Base-by-base conservation (phyloP, 1,284 basidiomycete species). In the Malassezia equina region DNA sequence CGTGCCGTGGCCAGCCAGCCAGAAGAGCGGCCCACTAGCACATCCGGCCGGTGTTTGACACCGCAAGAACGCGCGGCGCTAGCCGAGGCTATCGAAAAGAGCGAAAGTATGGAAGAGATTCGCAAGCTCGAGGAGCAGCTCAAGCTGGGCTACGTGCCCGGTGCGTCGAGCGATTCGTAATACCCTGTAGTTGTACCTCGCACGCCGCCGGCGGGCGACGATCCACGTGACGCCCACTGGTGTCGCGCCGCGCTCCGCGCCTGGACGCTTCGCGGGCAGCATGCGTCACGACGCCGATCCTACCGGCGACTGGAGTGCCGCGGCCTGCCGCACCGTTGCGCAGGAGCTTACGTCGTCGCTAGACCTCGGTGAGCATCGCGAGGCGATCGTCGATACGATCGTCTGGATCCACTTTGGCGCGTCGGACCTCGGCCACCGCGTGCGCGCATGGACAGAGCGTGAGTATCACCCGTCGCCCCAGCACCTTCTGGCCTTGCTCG, bases 401-500 rank as follows among this genome's bases (percentile, higher is more conserved):
- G 93, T 99, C 13, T 82, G 86, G 64, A 87, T 98, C 8, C 94
- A 99, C 73, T 82, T 86, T 64, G 88, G 88, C 2, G 80, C 96
- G 67, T 86, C 93, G 75, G 83, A 83, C 64, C 85, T 91, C 77
- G 95, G 94, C 64, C 82, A 84, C 57, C 84, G 87, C 50, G 81
- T 98, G 53, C 88, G 88, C 64, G 85, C 89, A 40, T 81, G 90
- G 52, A 89, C 93, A 78, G 91, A 90, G 27, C 84, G 89, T 44
- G 87, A 89, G 75, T 93, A 93, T 74, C 88, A 95, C 73, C 87
- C 93, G n/a, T 98, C 94, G 1, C 94, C 94, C 0, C 83, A 95
- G 19, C 93, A 96, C 76, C 96, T 96, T 75, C 82, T 99, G 55
- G 94, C 98, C 74, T 95, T 99, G 72, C 93, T 99, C 77, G 88